Evolutionary conservation across 2,329 filamentous ascomycete genomes (phyloP), one percentile per base, ranked within the genome.

Genomic region (Helotiales sp.): DNA sequence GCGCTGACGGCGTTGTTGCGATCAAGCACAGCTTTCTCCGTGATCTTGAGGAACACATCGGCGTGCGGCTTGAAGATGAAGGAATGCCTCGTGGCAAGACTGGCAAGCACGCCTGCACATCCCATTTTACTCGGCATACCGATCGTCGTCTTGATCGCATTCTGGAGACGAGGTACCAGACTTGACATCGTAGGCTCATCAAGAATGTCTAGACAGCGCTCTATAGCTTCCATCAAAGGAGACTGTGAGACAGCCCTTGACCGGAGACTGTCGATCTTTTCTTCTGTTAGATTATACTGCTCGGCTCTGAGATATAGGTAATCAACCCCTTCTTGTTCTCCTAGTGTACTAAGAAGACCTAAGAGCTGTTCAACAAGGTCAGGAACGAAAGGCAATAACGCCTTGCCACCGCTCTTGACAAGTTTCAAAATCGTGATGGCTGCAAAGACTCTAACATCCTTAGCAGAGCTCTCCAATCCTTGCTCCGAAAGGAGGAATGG

Each of bases 81-180:
- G 33, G 83, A 85, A 63, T 93, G 89, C 12, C 91, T 85, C 51
- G 93, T 93, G 51, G 91, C 90, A 7, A 99, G 80, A 0, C 91
- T 93, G 7, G 90, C 89, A 30, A 99, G 80, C 2, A 97, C 87
- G 55, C 91, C 85, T 63, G 89, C 90, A 68, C 92, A 96, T 34
- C 92, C 95, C 48, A 98, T 89, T 76, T 98, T 98, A 0, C 92
- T 96, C 1, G 93, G 93, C 75, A 98, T 86, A 1, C 93, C 93
- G 34, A 99, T 86, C 1, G 93, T 90, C 25, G 83, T 86, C 71
- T 93, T 95, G 74, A 98, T 91, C 0, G 89, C 87, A 29, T 82
- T 81, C 71, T 95, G 88, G 0, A 99, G 80, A 44, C 79, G 83
- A 2, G 87, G 85, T 33, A 87, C 85, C 9, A 97, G 79, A 19